Evolutionary conservation across 192 early-diverging fungal species (phyloP), one percentile per base, ranked within the genome.

Genomic region (Lunasporangiospora selenospora): DNA sequence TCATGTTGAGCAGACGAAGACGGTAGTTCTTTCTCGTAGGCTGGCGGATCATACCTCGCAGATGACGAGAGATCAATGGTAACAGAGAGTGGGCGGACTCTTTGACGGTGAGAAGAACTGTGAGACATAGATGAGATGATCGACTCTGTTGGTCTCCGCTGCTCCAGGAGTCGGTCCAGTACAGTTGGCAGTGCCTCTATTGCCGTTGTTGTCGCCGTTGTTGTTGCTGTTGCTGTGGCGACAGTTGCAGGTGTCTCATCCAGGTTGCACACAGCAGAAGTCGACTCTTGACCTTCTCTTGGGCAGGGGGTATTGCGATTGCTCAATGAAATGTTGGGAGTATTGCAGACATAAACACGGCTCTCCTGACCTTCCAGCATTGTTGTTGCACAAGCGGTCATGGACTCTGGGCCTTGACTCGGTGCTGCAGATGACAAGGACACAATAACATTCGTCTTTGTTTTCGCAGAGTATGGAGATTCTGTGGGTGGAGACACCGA

Each of bases 41-140:
- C 53, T 23, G 53, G 53, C 4, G 53, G 53, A n/a, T 43, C 53
- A 12, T 24, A 32, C n/a, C n/a, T n/a, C n/a, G n/a, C n/a, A n/a
- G n/a, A n/a, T n/a, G n/a, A n/a, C n/a, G 13, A n/a, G 36, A 43
- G 39, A 18, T 56, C 53, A 56, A 56, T 56, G 53, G 40, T 56
- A 6, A 56, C 53, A 11, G 53, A 56, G 29, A 56, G 40, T 4
- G 53, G 53, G 3, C 53, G 37, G 23, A 31, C 24, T 7, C 53
- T 37, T n/a, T n/a, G 27, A 6, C n/a, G 39, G 24, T 4, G 37
- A 39, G 39, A 30, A 41, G n/a, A 27, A n/a, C n/a, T 41, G 24
- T 40, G 40, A 30, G 40, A 56, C 24, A 43, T 18, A 37, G 53
- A 40, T 10, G 29, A 33, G 40, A 26, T 16, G n/a, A 41, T 11